Percentiles rank a stretch among this genome's conserved stretches.
Evolutionary conservation across 2,329 filamentous ascomycete genomes (phyloP).

Genomic region (Colletotrichum phormii): DNA sequence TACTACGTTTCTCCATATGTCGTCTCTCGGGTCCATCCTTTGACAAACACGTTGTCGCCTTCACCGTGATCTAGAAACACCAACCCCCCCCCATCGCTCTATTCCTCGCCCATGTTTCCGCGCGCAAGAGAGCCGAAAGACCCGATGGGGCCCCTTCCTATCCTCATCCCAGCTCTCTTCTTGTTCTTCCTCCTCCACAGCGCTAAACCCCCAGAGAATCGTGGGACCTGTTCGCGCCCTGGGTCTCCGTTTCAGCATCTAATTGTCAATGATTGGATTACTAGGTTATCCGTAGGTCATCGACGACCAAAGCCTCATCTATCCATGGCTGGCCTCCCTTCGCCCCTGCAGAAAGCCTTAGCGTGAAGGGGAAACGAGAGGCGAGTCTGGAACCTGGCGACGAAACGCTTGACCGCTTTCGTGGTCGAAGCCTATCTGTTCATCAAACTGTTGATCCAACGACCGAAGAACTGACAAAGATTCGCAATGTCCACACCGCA

Average conservation of each 20-base stretch:
- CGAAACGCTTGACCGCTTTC: background rate
- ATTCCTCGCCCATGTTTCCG: background rate
- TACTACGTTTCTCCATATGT: background rate
- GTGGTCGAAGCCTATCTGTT: background rate
- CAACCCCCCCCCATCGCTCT: background rate
- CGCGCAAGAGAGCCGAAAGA: background rate
- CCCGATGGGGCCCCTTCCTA: background rate
- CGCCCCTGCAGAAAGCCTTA: background rate
- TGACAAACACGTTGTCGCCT: background rate
- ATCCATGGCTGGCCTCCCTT: background rate
- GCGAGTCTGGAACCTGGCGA: background rate
- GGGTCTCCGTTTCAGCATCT: background rate
- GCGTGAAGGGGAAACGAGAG: background rate
- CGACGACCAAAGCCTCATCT: background rate
- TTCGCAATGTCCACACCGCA: slow-evolving; percentile 18
- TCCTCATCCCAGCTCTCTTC: background rate
- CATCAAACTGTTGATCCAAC: background rate
- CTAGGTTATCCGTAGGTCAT: background rate
- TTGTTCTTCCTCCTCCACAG: slow-evolving; percentile 4
- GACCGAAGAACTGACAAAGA: background rate
- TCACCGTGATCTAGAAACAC: background rate
- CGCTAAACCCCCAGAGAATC: slow-evolving; percentile 16
- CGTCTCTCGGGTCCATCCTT: background rate
- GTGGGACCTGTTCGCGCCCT: background rate
- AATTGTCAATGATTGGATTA: background rate